These are phyloP conservation scores for Butyriboletus loyo DNA, from an alignment of 768 basidiomycete species.

Conservation along the genomic window DNA sequence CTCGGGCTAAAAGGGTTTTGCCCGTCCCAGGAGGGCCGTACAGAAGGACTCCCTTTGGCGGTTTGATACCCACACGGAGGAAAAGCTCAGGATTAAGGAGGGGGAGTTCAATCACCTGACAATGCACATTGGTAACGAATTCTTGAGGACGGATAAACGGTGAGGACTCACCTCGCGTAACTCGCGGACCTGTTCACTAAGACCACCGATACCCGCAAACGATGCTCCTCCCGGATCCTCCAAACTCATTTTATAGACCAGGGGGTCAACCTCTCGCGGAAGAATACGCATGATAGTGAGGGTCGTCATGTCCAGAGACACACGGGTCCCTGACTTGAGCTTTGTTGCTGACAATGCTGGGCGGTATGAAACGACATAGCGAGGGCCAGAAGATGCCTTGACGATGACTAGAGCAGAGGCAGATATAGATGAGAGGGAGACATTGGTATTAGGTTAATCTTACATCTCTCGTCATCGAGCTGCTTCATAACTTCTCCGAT, in stretches of 20 bases:
- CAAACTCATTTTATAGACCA: slow-evolving; percentile 99
- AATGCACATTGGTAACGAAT: background rate
- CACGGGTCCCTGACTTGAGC: slow-evolving; percentile 91
- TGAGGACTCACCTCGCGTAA: slow-evolving; percentile 72
- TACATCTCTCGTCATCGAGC: slow-evolving; percentile 95
- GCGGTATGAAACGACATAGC: slow-evolving; percentile 97
- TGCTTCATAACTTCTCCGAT: slow-evolving; percentile 99
- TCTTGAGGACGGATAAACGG: background rate
- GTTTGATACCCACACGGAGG: slow-evolving; percentile 91
- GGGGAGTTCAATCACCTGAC: slow-evolving; percentile 91
- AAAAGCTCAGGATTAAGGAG: slow-evolving; percentile 94
- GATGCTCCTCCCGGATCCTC: slow-evolving; percentile 95
- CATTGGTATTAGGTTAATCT: slow-evolving; percentile 28
- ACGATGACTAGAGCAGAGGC: slow-evolving; percentile 71
- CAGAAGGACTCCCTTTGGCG: slow-evolving; percentile 93
- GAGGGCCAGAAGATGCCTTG: slow-evolving; percentile 96
- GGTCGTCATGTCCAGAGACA: slow-evolving; percentile 99
- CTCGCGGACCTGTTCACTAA: slow-evolving; percentile 95
- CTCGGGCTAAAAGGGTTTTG: slow-evolving; percentile 91
- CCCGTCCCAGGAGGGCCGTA: slow-evolving; percentile 97
- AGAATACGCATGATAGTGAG: slow-evolving; percentile 98
- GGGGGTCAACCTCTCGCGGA: slow-evolving; percentile 94
- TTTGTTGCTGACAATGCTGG: slow-evolving; percentile 88
- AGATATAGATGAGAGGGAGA: background rate
- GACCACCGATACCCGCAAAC: slow-evolving; percentile 95